A percentile compares a stretch with the other conserved stretches of the same genome.
Conservation (phyloP, 108 stramenopile species). For the Conticribra guillardii region DNA sequence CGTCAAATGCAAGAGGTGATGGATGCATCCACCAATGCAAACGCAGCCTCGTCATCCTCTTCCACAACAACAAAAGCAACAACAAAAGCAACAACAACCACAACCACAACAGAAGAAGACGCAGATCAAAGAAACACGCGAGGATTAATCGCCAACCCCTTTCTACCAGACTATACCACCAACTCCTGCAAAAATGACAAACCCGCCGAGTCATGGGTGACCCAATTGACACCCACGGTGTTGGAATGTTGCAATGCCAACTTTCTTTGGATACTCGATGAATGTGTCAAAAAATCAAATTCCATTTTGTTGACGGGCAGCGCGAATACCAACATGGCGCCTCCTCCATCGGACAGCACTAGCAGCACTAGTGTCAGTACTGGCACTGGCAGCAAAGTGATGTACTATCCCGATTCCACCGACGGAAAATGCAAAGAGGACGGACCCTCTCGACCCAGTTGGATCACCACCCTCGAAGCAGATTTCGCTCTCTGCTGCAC, state of each 20-base stretch:
- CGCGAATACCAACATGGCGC: background rate
- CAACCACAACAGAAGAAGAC: background rate
- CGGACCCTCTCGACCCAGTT: slow-evolving; percentile 8
- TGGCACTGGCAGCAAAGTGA: too few species aligned
- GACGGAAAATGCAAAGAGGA: slow-evolving; percentile 18
- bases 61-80: background rate
- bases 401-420: slow-evolving; percentile 7
- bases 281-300: too few species aligned
- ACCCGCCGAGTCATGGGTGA: slow-evolving; percentile 21
- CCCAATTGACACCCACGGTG: background rate
- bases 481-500: slow-evolving; percentile 5
- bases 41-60: too few species aligned
- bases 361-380: too few species aligned
- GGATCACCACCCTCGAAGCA: background rate
- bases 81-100: slow-evolving; percentile 1
- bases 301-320: too few species aligned
- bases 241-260: background rate
- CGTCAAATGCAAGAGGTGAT: background rate
- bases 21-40: background rate
- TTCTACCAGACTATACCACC: slow-evolving; percentile 29
- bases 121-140: too few species aligned
- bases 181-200: slow-evolving; percentile 27
- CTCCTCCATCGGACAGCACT: too few species aligned
- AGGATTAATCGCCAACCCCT: slow-evolving; percentile 23
- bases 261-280: background rate